These are phyloP conservation scores for Colletotrichum tamarilloi DNA, from an alignment of 2,329 filamentous ascomycete species.

Conservation along the genomic window DNA sequence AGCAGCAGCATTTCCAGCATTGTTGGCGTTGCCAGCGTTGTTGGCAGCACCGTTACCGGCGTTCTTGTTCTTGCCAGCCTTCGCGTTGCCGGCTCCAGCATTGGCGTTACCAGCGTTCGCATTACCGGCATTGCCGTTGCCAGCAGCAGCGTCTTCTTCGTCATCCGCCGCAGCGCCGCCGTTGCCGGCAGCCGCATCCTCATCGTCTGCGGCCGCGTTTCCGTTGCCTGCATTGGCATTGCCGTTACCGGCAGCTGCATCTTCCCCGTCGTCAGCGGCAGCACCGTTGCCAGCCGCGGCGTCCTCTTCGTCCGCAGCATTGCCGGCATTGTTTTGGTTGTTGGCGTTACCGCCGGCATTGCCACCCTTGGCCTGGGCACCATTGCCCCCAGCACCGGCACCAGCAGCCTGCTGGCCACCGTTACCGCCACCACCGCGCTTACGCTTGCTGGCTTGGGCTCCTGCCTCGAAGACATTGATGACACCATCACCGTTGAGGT, in stretches of 20 bases:
- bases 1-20: not conserved
- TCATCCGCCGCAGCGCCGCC: not conserved
- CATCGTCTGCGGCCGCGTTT: not conserved
- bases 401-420: constrained; percentile 5
- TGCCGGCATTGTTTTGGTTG: not conserved
- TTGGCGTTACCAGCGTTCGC: not conserved
- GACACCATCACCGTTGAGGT: constrained; percentile 1
- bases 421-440: constrained; percentile 2
- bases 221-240: not conserved
- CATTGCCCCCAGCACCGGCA: not conserved
- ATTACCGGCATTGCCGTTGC: not conserved
- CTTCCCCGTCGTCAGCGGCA: not conserved
- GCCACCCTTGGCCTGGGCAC: not conserved
- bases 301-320: not conserved
- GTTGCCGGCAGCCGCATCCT: not conserved
- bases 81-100: not conserved
- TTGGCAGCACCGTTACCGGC: not conserved
- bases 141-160: not conserved
- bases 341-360: too few species aligned
- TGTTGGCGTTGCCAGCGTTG: not conserved
- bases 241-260: not conserved
- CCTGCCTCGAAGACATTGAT: constrained; percentile 39
- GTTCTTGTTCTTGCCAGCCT: not conserved
- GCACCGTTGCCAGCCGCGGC: not conserved
- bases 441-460: constrained; percentile 7